These are phyloP conservation scores for Piper betle DNA, from an alignment of 164 flowering plant genomes.

Conservation along the genomic window DNA sequence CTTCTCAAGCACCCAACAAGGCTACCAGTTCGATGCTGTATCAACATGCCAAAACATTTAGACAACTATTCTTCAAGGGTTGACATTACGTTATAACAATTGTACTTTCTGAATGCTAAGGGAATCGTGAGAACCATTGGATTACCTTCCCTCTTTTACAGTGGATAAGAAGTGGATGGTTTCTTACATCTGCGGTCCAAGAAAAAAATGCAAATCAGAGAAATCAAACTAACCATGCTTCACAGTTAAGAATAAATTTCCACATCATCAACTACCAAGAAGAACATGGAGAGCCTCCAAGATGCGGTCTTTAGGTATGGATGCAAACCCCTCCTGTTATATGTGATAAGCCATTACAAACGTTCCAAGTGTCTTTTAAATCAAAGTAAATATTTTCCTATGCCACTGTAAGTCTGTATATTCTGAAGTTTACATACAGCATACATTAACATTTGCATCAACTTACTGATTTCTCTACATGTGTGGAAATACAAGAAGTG, in stretches of 20 bases:
- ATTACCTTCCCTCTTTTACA: slow-evolving; percentile 78
- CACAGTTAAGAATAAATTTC: neutral
- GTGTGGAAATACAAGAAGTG: too few species aligned
- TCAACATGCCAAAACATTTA: neutral
- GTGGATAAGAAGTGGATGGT: slow-evolving; percentile 63
- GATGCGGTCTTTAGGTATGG: slow-evolving; percentile 39
- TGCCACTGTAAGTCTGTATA: too few species aligned
- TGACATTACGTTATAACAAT: neutral
- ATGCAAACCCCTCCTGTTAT: slow-evolving; percentile 40
- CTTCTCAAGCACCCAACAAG: slow-evolving; percentile 78
- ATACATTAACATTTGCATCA: too few species aligned
- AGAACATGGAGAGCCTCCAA: slow-evolving; percentile 50
- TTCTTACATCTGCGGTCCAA: slow-evolving; percentile 39
- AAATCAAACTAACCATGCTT: neutral
- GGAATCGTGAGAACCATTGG: neutral
- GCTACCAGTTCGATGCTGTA: slow-evolving; percentile 77
- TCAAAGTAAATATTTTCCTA: too few species aligned
- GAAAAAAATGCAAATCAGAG: neutral
- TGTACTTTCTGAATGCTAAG: neutral
- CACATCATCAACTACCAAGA: slow-evolving; percentile 31
- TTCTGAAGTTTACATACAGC: too few species aligned
- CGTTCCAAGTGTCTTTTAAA: too few species aligned
- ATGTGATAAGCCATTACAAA: too few species aligned
- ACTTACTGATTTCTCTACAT: too few species aligned
- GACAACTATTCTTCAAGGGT: neutral